These are phyloP conservation scores for Coemansia sp. DNA, from an alignment of 192 early-diverging fungal genomes.

Conservation along the genomic window DNA sequence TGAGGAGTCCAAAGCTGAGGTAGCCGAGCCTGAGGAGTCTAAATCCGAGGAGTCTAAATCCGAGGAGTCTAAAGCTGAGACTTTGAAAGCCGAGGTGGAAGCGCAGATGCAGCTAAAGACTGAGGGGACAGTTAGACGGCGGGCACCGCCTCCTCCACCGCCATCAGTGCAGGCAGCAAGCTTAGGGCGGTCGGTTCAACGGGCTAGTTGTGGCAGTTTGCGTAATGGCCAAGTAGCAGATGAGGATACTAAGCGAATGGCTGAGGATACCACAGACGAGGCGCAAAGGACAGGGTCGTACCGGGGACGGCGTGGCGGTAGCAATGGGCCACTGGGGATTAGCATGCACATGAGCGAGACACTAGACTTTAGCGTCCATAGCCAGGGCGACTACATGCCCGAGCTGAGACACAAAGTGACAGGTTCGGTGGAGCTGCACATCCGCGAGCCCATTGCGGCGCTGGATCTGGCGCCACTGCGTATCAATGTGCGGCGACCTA, in stretches of 20 bases:
- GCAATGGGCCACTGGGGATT: slow-evolving; percentile 24
- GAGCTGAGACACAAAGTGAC: slow-evolving; percentile 18
- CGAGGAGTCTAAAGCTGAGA: background rate
- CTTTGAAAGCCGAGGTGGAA: background rate
- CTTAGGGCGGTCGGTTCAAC: slow-evolving; percentile 19
- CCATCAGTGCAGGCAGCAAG: slow-evolving; percentile 8
- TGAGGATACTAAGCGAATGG: background rate
- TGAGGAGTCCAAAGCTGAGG: no score
- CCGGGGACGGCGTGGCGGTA: slow-evolving; percentile 2
- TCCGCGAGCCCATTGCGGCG: slow-evolving; percentile 25
- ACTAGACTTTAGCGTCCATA: slow-evolving; percentile 24
- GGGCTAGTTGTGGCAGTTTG: slow-evolving; percentile 11
- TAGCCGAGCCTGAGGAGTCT: no score
- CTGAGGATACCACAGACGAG: background rate
- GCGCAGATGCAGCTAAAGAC: slow-evolving; percentile 12
- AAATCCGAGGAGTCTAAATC: background rate
- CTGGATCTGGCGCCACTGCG: slow-evolving; percentile 52
- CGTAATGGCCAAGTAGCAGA: background rate
- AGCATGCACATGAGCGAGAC: slow-evolving; percentile 34
- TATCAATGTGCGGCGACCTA: slow-evolving; percentile 27
- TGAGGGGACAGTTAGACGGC: slow-evolving; percentile 37
- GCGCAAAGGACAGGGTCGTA: background rate
- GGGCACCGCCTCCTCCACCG: slow-evolving; percentile 47
- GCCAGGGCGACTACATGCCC: background rate
- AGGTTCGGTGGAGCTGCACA: slow-evolving; percentile 38